These are phyloP conservation scores for Trichoderma orchidacearum DNA, from an alignment of 495 filamentous ascomycete species.

Conservation along the genomic window DNA sequence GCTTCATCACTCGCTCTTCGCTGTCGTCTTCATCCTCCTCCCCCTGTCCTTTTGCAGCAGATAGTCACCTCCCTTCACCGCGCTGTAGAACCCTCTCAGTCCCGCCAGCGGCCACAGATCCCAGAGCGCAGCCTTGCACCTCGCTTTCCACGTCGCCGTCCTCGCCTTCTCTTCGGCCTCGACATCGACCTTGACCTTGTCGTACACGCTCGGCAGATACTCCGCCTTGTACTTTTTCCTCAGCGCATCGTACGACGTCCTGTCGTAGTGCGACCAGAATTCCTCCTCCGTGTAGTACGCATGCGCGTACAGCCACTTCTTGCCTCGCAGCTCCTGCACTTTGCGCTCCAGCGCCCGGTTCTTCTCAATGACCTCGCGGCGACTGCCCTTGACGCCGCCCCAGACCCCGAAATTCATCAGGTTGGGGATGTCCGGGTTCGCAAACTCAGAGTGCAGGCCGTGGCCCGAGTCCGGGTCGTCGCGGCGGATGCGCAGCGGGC, in stretches of 20 bases:
- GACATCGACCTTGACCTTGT: slow-evolving; percentile 36
- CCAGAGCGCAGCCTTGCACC: slow-evolving; percentile 8
- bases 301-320: slow-evolving; percentile 39
- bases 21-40: neutral
- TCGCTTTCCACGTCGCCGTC: slow-evolving; percentile 3
- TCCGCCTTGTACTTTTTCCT: slow-evolving; percentile 30
- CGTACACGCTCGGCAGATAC: slow-evolving; percentile 34
- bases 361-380: slow-evolving; percentile 20
- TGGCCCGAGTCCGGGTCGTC: slow-evolving; percentile 18
- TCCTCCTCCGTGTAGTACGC: slow-evolving; percentile 41
- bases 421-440: slow-evolving; percentile 12
- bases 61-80: slow-evolving; percentile 15
- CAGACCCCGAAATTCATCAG: slow-evolving; percentile 36
- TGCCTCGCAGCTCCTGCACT: slow-evolving; percentile 43
- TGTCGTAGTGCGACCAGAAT: slow-evolving; percentile 37
- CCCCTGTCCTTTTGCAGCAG: slow-evolving; percentile 7
- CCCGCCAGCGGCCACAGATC: slow-evolving; percentile 19
- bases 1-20: neutral
- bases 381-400: slow-evolving; percentile 20
- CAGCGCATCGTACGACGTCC: slow-evolving; percentile 30
- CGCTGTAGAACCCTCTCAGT: slow-evolving; percentile 16
- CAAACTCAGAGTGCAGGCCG: slow-evolving; percentile 22
- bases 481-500: slow-evolving; percentile 29
- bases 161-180: slow-evolving; percentile 11
- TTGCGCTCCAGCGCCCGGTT: slow-evolving; percentile 49